A percentile compares a stretch with the other conserved stretches of the same genome.
Evolutionary conservation across 164 flowering plant genomes (phyloP).

Genomic region (Vitis riparia): DNA sequence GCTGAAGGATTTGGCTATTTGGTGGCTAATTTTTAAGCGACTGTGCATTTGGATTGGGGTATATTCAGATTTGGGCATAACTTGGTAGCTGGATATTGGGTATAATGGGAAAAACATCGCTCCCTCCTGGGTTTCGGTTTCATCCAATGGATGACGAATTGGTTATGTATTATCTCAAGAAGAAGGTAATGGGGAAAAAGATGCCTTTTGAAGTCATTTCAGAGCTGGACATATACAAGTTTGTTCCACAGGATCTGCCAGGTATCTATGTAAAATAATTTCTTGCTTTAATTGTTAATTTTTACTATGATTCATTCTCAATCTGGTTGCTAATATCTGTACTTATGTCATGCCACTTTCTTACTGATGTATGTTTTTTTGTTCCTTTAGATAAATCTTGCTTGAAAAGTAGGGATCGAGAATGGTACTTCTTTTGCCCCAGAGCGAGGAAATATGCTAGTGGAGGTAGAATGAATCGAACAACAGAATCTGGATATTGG

Average conservation of each 20-base stretch:
- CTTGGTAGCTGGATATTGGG: neutral
- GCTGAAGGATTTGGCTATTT: slow-evolving; percentile 2
- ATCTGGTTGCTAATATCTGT: neutral
- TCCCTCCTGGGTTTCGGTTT: slow-evolving; percentile 88
- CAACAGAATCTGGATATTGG: slow-evolving; percentile 80
- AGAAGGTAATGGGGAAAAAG: slow-evolving; percentile 56
- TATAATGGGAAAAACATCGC: slow-evolving; percentile 35
- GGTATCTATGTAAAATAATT: slow-evolving; percentile 30
- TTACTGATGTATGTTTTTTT: neutral
- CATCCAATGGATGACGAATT: slow-evolving; percentile 87
- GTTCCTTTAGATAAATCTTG: slow-evolving; percentile 48
- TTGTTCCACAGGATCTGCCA: slow-evolving; percentile 83
- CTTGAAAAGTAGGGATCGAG: slow-evolving; percentile 53
- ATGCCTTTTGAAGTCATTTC: slow-evolving; percentile 41
- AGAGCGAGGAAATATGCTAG: slow-evolving; percentile 59
- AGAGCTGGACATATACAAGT: slow-evolving; percentile 70
- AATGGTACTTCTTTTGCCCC: slow-evolving; percentile 90
- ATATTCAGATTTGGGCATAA: neutral
- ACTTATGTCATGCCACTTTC: neutral
- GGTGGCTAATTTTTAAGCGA: neutral
- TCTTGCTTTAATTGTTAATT: neutral
- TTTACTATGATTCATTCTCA: neutral
- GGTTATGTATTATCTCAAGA: slow-evolving; percentile 63
- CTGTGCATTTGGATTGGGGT: neutral
- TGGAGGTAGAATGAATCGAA: slow-evolving; percentile 66